Conservation (phyloP, 768 basidiomycete genomes). For the Leccinum boreale region DNA sequence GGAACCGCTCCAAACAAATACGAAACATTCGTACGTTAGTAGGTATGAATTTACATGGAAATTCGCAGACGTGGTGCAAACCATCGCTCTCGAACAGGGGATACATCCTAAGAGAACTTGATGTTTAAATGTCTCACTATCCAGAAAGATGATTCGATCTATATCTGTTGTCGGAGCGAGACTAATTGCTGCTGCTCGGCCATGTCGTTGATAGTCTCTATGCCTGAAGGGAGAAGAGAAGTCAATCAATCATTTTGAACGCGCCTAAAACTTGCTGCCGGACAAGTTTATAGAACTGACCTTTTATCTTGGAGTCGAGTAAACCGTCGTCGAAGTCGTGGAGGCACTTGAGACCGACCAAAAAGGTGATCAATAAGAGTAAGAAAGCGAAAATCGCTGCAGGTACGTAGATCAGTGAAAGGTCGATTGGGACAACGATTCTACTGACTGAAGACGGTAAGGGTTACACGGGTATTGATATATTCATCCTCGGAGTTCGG, state of each 20-base stretch:
- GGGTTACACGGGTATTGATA: constrained; percentile 69
- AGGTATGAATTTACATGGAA: constrained; percentile 5
- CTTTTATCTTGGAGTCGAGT: constrained; percentile 64
- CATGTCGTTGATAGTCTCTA: constrained; percentile 49
- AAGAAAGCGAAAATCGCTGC: constrained; percentile 75
- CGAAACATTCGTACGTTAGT: constrained; percentile 18
- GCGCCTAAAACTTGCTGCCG: constrained; percentile 18
- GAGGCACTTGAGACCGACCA: constrained; percentile 75
- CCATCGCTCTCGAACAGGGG: background rate
- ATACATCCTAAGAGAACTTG: constrained; percentile 1
- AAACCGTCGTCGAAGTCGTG: constrained; percentile 82
- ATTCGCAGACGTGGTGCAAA: constrained; percentile 1
- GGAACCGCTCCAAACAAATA: constrained; percentile 8
- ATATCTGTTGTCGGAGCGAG: constrained; percentile 59
- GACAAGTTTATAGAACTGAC: constrained; percentile 50
- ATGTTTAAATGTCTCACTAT: too few species aligned
- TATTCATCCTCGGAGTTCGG: constrained; percentile 56
- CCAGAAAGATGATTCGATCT: constrained; percentile 19
- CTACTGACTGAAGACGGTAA: constrained; percentile 75
- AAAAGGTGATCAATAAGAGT: constrained; percentile 70
- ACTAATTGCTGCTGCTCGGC: constrained; percentile 41
- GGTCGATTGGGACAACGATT: background rate
- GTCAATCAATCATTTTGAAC: constrained; percentile 38
- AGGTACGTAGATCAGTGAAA: background rate
- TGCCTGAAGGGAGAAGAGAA: constrained; percentile 36